Conservation (phyloP, 2,329 filamentous ascomycete genomes). For the Aspergillus felis region DNA sequence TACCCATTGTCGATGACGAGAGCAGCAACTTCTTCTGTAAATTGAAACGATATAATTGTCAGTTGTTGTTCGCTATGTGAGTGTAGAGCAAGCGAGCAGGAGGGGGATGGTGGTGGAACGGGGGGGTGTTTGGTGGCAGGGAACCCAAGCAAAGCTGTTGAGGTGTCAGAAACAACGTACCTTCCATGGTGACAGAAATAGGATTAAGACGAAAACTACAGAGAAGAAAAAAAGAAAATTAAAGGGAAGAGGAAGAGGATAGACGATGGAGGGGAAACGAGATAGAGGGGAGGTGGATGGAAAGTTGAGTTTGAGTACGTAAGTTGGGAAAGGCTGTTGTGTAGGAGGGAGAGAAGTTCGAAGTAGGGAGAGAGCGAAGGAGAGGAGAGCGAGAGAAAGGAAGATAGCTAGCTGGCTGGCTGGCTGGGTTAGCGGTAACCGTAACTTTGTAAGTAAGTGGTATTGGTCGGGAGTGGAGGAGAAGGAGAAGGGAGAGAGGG, state of each 20-base stretch:
- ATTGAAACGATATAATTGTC: slow-evolving; percentile 31
- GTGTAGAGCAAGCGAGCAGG: slow-evolving; percentile 15
- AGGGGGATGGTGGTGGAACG: slow-evolving; percentile 3
- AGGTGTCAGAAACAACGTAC: slow-evolving; percentile 50
- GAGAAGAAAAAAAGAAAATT: slow-evolving; percentile 26
- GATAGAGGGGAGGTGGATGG: slow-evolving; percentile 37
- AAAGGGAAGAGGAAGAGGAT: slow-evolving; percentile 19
- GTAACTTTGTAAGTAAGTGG: neutral
- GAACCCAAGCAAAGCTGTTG: slow-evolving; percentile 18
- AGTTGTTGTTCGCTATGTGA: slow-evolving; percentile 25
- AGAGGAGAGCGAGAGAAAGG: slow-evolving; percentile 4
- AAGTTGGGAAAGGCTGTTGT: neutral
- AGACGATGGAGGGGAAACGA: slow-evolving; percentile 33
- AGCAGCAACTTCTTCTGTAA: slow-evolving; percentile 97
- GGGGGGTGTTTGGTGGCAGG: neutral
- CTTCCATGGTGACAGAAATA: slow-evolving; percentile 56
- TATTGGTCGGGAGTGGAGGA: slow-evolving; percentile 17
- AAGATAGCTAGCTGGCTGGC: slow-evolving; percentile 8
- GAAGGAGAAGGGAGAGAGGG: neutral
- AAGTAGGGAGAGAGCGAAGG: slow-evolving; percentile 11
- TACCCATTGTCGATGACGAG: slow-evolving; percentile 99
- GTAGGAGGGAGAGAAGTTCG: slow-evolving; percentile 18
- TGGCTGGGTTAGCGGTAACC: slow-evolving; percentile 1
- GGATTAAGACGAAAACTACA: slow-evolving; percentile 28
- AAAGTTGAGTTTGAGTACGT: slow-evolving; percentile 23